Conservation (phyloP, 1,139 yeast genomes). For the Pichia sp. region DNA sequence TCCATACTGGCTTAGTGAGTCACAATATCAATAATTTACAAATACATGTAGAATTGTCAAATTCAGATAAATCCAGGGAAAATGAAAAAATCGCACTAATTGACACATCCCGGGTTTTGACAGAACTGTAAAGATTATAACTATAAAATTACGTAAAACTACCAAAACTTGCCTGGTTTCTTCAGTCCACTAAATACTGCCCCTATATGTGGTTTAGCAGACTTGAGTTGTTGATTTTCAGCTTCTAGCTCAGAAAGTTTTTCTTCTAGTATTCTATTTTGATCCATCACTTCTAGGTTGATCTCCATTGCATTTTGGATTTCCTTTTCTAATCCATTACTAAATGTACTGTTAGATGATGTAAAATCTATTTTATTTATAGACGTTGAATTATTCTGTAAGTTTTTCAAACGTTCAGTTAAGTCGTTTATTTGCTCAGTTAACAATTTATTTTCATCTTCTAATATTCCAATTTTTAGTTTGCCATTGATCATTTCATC, state of each 20-base stretch:
- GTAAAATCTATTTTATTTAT: slow-evolving; percentile 30
- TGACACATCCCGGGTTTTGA: not conserved
- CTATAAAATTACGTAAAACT: not conserved
- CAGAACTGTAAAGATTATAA: not conserved
- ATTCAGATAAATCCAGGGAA: not conserved
- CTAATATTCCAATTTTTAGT: slow-evolving; percentile 56
- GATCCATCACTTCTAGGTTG: slow-evolving; percentile 52
- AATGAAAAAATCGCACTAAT: not conserved
- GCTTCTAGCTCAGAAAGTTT: slow-evolving; percentile 45
- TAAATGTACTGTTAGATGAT: slow-evolving; percentile 21
- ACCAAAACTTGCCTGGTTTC: slow-evolving; percentile 15
- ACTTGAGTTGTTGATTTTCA: slow-evolving; percentile 33
- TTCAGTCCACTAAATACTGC: slow-evolving; percentile 14
- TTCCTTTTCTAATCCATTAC: slow-evolving; percentile 37
- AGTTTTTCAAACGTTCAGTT: slow-evolving; percentile 36
- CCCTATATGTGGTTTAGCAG: slow-evolving; percentile 22
- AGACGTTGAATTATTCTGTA: slow-evolving; percentile 33
- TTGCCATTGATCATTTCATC: slow-evolving; percentile 66
- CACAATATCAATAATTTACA: too few relatives aligned
- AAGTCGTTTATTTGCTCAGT: slow-evolving; percentile 47
- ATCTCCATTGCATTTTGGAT: slow-evolving; percentile 52
- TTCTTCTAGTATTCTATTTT: slow-evolving; percentile 49
- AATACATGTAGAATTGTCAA: not conserved
- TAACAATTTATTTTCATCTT: slow-evolving; percentile 57
- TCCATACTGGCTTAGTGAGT: slow-evolving; percentile 5